Evolutionary conservation across 2,329 filamentous ascomycete genomes (phyloP).

Genomic region (Amesomyces nigricolor): DNA sequence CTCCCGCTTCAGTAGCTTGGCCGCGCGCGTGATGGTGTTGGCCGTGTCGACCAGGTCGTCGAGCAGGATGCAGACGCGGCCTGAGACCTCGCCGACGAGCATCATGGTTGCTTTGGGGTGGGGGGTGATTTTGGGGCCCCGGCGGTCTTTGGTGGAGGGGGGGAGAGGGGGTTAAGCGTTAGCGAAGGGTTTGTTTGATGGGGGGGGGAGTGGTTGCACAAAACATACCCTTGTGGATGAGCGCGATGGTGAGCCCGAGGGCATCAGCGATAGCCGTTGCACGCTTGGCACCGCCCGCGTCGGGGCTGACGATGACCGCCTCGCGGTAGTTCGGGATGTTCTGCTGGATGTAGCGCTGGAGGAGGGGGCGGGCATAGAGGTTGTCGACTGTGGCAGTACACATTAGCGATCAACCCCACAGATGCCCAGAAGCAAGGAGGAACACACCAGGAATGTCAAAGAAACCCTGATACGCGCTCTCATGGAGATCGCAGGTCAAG

Average conservation of each 20-base stretch:
- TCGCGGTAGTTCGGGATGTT: conserved; percentile 80
- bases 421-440: not conserved
- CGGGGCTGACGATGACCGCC: conserved; percentile 89
- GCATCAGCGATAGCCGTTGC: conserved; percentile 95
- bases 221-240: conserved; percentile 84
- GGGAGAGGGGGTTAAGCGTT: not conserved
- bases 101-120: conserved; percentile 80
- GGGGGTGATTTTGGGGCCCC: conserved; percentile 66
- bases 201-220: conserved; percentile 16
- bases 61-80: conserved; percentile 75
- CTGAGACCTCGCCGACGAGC: conserved; percentile 68
- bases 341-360: conserved; percentile 67
- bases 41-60: conserved; percentile 95
- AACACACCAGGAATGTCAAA: conserved; percentile 26
- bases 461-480: conserved; percentile 81
- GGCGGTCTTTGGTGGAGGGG: conserved; percentile 31
- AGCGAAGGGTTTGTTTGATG: not conserved
- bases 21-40: conserved; percentile 93
- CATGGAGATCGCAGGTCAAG: conserved; percentile 59
- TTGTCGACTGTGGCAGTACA: conserved; percentile 64
- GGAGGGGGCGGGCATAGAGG: conserved; percentile 75
- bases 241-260: conserved; percentile 87
- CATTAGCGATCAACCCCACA: not conserved
- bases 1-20: conserved; percentile 93
- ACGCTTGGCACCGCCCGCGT: conserved; percentile 93